Conservation (phyloP, 495 filamentous ascomycete species). For the Aspergillus diversus region DNA sequence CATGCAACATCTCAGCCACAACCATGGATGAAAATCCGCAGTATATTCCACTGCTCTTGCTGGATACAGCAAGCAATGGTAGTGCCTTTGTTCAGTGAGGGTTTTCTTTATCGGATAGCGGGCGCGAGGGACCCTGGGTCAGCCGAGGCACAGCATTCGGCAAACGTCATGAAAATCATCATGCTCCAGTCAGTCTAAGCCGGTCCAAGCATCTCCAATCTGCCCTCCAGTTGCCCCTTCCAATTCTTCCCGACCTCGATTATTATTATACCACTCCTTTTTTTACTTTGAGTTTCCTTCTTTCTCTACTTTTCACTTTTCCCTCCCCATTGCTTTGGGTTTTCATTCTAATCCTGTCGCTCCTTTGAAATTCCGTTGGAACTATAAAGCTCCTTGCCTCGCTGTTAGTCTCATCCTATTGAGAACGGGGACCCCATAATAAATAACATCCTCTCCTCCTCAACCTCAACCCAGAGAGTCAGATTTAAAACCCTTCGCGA, state of each 20-base stretch:
- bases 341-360: background rate
- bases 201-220: constrained; percentile 41
- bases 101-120: background rate
- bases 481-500: constrained; percentile 20
- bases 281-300: constrained; percentile 18
- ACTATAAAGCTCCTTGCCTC: background rate
- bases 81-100: background rate
- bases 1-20: background rate
- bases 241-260: constrained; percentile 14
- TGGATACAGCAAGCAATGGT: no score
- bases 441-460: background rate
- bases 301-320: constrained; percentile 11
- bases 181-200: constrained; percentile 29
- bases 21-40: background rate
- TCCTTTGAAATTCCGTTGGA: constrained; percentile 4
- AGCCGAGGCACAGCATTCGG: constrained; percentile 50
- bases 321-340: constrained; percentile 6
- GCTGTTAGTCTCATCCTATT: background rate
- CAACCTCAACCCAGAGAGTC: background rate
- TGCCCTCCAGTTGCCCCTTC: constrained; percentile 2
- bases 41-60: background rate
- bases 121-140: constrained; percentile 11
- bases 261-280: constrained; percentile 21
- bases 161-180: constrained; percentile 49
- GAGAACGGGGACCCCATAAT: background rate